Evolutionary conservation across 2,329 filamentous ascomycete genomes (phyloP), one percentile per base, ranked within the genome.

Genomic region (Fusarium algeriense): DNA sequence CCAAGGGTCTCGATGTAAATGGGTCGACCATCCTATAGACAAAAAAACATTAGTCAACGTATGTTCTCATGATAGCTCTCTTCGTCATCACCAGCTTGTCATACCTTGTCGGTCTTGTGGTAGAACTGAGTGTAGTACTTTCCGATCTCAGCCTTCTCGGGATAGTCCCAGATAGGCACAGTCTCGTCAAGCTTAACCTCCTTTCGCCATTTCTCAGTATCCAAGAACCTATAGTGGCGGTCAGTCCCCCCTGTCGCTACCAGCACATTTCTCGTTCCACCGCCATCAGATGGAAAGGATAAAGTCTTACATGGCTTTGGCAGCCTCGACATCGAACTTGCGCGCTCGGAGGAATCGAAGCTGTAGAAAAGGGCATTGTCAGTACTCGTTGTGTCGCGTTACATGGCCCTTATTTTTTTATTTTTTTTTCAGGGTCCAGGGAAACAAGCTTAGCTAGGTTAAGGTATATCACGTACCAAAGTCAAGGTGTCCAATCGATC

Each of bases 61-160:
- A 32, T 52, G 37, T 59, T 28, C 45, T 57, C 58, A 58, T 52
- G 58, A 50, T 53, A 23, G 48, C 58, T 66, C 57, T 37, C 43
- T 43, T 35, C 44, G 23, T 38, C 34, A 17, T 32, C 13, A 28
- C 54, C 20, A n/a, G 35, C 19, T 43, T 50, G 32, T 35, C 77
- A 60, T 81, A 91, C 90, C 84, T 94, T 94, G 84, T 96, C 93
- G 15, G 91, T 95, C 86, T 98, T 98, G 89, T 99, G 96, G 86
- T 99, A 99, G 87, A 96, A 99, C 85, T 99, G 96, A 50, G 94
- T 94, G 85, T 99, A 99, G 87, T 93, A 97, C 83, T 95, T 86
- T 83, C 93, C 93, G 64, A 99, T 89, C 80, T 95, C 81, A 60
- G 88, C 78, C 83, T 95, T 96, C 88, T 98, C 95, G 71, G 87